Percentiles rank a stretch among this genome's conserved stretches.
phyloP scores from a whole-genome alignment of 1,139 yeast genomes.

The Hansenula lynferdii region DNA sequence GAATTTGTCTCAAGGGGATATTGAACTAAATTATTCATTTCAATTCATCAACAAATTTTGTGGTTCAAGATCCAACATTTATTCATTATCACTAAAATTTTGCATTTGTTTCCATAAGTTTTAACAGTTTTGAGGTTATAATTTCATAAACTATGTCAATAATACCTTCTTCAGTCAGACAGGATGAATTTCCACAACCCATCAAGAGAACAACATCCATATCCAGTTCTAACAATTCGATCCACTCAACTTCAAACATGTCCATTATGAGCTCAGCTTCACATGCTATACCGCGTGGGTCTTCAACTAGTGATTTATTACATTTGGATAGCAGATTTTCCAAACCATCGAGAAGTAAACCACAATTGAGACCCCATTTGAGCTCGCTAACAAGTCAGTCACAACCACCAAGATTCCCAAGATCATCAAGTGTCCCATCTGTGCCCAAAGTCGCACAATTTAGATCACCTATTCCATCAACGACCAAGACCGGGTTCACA shows the following conservation, averaged over 20 bases:
- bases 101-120: no score
- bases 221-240: constrained; percentile 14
- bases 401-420: neutral
- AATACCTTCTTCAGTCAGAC: neutral
- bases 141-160: neutral
- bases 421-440: constrained; percentile 7
- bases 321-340: constrained; percentile 12
- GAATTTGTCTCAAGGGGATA: no score
- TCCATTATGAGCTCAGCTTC: constrained; percentile 3
- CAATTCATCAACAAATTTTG: no score
- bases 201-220: constrained; percentile 14
- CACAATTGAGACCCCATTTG: neutral
- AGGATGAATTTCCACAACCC: neutral
- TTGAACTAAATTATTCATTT: no score
- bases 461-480: no score
- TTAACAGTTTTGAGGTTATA: no score
- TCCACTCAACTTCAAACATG: constrained; percentile 5
- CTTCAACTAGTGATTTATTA: constrained; percentile 19
- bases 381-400: neutral
- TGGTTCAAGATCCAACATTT: no score
- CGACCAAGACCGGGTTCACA: neutral
- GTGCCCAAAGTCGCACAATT: constrained; percentile 7
- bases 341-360: constrained; percentile 11
- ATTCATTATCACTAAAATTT: no score
- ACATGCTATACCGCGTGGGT: constrained; percentile 13